Conservation (phyloP, 2,329 filamentous ascomycete species). For the Trichoderma hamatum region DNA sequence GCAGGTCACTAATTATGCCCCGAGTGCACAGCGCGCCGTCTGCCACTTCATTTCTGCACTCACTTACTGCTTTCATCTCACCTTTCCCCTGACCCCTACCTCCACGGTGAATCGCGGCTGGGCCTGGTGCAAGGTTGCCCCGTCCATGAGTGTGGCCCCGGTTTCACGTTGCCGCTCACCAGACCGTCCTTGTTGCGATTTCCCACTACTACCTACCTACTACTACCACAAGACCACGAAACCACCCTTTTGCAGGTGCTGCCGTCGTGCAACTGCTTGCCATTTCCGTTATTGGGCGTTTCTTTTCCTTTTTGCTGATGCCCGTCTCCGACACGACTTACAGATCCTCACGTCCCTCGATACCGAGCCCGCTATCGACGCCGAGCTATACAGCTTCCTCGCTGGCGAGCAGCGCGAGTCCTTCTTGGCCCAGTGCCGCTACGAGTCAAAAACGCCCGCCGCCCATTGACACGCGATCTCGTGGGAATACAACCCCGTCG, state of each 20-base stretch:
- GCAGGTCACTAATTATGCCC: background rate
- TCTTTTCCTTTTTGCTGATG: conserved; percentile 24
- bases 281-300: conserved; percentile 1
- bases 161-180: conserved; percentile 30
- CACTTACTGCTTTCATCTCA: conserved; percentile 21
- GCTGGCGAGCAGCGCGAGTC: conserved; percentile 46
- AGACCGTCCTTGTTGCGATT: conserved; percentile 22
- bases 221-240: background rate
- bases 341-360: conserved; percentile 53
- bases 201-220: conserved; percentile 8
- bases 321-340: conserved; percentile 30
- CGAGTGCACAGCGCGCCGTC: conserved; percentile 17
- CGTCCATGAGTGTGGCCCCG: conserved; percentile 30
- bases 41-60: conserved; percentile 2
- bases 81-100: conserved; percentile 25
- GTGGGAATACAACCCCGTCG: conserved; percentile 16
- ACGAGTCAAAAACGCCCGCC: conserved; percentile 33
- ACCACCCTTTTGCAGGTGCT: conserved; percentile 28
- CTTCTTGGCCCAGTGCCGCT: conserved; percentile 26
- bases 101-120: conserved; percentile 25
- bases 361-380: conserved; percentile 55
- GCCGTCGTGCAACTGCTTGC: conserved; percentile 35
- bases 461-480: conserved; percentile 28
- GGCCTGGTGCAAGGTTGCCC: conserved; percentile 34
- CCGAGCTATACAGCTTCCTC: conserved; percentile 48